These are phyloP conservation scores for Berberis thunbergii DNA, from an alignment of 164 flowering plant genomes.

Conservation along the genomic window DNA sequence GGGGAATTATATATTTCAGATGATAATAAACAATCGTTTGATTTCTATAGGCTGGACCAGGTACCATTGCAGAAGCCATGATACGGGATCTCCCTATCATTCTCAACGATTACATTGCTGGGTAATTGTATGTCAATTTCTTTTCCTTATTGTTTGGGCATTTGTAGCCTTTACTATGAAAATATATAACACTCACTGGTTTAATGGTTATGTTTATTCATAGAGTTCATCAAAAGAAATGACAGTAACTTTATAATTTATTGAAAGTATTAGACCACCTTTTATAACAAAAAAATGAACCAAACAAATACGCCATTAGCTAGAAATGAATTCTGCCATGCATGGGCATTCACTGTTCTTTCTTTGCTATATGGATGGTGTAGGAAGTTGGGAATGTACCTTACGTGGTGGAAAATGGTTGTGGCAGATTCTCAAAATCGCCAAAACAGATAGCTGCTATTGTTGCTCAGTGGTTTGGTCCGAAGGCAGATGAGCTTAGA, in stretches of 20 bases:
- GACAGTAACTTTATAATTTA: too few species aligned
- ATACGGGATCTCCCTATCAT: constrained; percentile 90
- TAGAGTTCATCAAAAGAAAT: too few species aligned
- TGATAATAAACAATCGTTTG: neutral
- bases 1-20: too few species aligned
- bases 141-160: too few species aligned
- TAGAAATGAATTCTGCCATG: too few species aligned
- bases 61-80: constrained; percentile 97
- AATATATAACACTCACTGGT: too few species aligned
- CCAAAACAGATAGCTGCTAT: constrained; percentile 79
- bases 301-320: too few species aligned
- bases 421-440: constrained; percentile 79
- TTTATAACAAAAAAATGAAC: too few species aligned
- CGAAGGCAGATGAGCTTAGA: constrained; percentile 68
- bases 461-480: constrained; percentile 87
- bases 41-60: constrained; percentile 80
- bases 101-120: constrained; percentile 84
- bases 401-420: constrained; percentile 85
- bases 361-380: neutral
- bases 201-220: too few species aligned
- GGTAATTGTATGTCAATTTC: constrained; percentile 28
- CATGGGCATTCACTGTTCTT: too few species aligned
- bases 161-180: too few species aligned
- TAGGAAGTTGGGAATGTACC: constrained; percentile 99
- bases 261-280: too few species aligned